Evolutionary conservation across 495 filamentous ascomycete genomes (phyloP).

Genomic region (Coniosporium apollinis): DNA sequence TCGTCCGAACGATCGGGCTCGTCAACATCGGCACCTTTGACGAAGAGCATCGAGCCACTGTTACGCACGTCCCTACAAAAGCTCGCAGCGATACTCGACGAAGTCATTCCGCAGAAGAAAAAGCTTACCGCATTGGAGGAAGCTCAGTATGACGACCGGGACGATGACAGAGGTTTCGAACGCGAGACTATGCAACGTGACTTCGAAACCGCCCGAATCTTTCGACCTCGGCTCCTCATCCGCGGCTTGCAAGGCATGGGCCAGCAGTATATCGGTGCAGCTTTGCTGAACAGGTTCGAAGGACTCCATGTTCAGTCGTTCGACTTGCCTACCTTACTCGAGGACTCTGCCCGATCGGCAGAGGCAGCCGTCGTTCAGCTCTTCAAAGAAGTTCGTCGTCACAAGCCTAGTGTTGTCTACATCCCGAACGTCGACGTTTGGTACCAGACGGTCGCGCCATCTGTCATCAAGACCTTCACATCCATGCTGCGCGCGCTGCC

Average conservation of each 20-base stretch:
- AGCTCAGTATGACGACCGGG: constrained; percentile 77
- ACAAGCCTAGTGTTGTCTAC: constrained; percentile 92
- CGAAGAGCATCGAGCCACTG: constrained; percentile 63
- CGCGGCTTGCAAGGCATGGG: constrained; percentile 74
- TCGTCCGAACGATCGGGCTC: constrained; percentile 80
- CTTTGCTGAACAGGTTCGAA: constrained; percentile 77
- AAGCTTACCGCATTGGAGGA: constrained; percentile 80
- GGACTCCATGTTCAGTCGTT: constrained; percentile 90
- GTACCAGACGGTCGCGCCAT: constrained; percentile 51
- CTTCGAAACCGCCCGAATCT: constrained; percentile 78
- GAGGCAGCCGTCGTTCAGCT: constrained; percentile 79
- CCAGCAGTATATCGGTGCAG: constrained; percentile 78
- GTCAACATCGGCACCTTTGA: constrained; percentile 62
- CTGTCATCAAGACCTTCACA: constrained; percentile 60
- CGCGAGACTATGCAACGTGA: constrained; percentile 75
- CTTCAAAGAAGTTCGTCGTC: constrained; percentile 79
- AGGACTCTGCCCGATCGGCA: constrained; percentile 50
- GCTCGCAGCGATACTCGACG: constrained; percentile 49
- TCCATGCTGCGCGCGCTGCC: constrained; percentile 60
- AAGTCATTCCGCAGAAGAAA: constrained; percentile 67
- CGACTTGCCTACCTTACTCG: constrained; percentile 69
- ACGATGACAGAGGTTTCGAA: constrained; percentile 60
- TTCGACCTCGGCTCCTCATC: constrained; percentile 72
- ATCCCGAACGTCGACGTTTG: constrained; percentile 79
- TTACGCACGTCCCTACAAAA: constrained; percentile 52